Conservation (phyloP, 2,329 filamentous ascomycete genomes). For the Stagonosporopsis vannaccii region DNA sequence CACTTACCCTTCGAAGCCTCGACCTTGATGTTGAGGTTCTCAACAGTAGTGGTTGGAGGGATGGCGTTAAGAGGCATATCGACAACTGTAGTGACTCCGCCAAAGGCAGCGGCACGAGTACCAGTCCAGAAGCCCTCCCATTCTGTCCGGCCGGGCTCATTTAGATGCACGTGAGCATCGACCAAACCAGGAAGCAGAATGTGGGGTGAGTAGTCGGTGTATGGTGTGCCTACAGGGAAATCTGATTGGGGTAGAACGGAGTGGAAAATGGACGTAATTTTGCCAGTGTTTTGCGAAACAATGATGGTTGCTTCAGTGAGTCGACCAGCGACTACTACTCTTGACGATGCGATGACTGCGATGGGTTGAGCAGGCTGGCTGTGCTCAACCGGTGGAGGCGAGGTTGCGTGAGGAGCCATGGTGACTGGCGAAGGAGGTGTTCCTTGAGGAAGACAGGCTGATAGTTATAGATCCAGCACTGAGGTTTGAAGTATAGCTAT, state of each 20-base stretch:
- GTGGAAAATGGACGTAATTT: slow-evolving; percentile 79
- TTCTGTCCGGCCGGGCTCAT: slow-evolving; percentile 94
- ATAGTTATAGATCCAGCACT: not conserved
- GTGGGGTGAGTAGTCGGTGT: slow-evolving; percentile 84
- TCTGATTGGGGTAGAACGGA: slow-evolving; percentile 75
- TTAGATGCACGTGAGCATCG: slow-evolving; percentile 96
- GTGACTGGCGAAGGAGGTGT: slow-evolving; percentile 11
- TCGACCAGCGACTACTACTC: slow-evolving; percentile 78
- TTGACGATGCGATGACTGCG: slow-evolving; percentile 81
- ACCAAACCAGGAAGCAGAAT: slow-evolving; percentile 90
- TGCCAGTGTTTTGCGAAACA: slow-evolving; percentile 79
- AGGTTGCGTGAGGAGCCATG: slow-evolving; percentile 51
- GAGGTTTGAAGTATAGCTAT: slow-evolving; percentile 4
- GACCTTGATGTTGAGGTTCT: slow-evolving; percentile 83
- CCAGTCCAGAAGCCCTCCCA: slow-evolving; percentile 99
- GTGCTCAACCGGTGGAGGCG: slow-evolving; percentile 38
- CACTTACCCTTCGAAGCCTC: slow-evolving; percentile 84
- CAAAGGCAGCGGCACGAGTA: slow-evolving; percentile 90
- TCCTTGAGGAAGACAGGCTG: not conserved
- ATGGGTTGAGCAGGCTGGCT: slow-evolving; percentile 56
- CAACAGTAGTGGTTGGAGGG: slow-evolving; percentile 89
- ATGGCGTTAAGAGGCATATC: slow-evolving; percentile 99
- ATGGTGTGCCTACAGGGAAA: slow-evolving; percentile 76
- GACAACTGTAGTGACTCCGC: slow-evolving; percentile 93
- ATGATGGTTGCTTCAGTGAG: slow-evolving; percentile 84